These are phyloP conservation scores for Taphrina wiesneri DNA, from an alignment of 1,139 yeast genomes.

Conservation along the genomic window DNA sequence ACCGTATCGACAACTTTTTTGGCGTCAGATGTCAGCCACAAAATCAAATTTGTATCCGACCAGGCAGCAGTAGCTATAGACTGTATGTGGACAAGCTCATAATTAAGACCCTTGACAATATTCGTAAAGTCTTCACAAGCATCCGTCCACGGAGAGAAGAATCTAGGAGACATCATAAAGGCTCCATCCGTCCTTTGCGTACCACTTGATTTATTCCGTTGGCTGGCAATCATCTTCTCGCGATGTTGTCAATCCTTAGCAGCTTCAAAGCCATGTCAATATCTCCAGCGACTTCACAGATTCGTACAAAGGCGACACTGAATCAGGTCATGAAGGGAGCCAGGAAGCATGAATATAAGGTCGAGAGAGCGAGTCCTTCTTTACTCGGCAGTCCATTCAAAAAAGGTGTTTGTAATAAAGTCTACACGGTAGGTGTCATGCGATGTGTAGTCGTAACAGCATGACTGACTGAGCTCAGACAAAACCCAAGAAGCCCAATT, in stretches of 20 bases:
- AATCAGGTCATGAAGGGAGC: conserved; percentile 40
- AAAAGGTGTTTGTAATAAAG: conserved; percentile 36
- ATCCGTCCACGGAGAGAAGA: no score
- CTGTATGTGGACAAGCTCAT: no score
- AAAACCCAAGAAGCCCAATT: conserved; percentile 97
- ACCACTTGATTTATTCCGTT: no score
- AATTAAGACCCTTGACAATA: no score
- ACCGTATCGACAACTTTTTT: no score
- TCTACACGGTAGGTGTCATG: conserved; percentile 31
- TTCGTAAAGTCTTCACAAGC: no score
- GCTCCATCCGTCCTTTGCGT: not conserved
- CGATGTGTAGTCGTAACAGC: not conserved
- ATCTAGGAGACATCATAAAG: no score
- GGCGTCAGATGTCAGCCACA: not conserved
- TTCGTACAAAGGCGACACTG: conserved; percentile 37
- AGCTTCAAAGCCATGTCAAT: not conserved
- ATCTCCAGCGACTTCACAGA: not conserved
- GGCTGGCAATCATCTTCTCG: no score
- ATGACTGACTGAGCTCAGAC: not conserved
- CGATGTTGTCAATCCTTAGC: conserved; percentile 10
- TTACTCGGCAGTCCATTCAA: conserved; percentile 35
- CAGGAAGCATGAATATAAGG: conserved; percentile 35
- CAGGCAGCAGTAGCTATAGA: no score
- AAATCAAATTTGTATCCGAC: not conserved
- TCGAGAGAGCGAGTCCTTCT: conserved; percentile 32